phyloP scores from a whole-genome alignment of 2,329 filamentous ascomycete species.

The Calonectria montana region DNA sequence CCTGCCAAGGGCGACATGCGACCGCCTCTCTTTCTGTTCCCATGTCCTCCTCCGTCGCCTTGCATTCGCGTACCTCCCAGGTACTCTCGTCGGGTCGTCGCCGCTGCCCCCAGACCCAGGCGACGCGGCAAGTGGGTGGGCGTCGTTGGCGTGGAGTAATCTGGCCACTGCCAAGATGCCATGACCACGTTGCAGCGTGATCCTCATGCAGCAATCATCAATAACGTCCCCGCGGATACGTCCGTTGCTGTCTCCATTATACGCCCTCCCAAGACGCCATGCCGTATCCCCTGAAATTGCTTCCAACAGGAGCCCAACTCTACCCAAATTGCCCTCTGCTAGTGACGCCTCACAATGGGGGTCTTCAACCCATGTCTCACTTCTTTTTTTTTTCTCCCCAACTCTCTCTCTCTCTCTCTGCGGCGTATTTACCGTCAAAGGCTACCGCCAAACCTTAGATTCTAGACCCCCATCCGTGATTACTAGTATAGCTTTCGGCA shows the following conservation, averaged over 20 bases:
- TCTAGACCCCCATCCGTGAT: neutral
- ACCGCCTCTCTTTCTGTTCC: neutral
- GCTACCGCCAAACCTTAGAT: neutral
- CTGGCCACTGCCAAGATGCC: constrained; percentile 9
- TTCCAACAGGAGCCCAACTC: constrained; percentile 12
- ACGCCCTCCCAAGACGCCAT: neutral
- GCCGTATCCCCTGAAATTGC: neutral
- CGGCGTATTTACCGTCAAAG: neutral
- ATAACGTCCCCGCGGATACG: neutral
- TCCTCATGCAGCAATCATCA: constrained; percentile 8
- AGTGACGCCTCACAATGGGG: neutral
- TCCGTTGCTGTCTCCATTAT: constrained; percentile 3
- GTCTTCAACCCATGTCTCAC: neutral
- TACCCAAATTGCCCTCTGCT: neutral
- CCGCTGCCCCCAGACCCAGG: constrained; percentile 3
- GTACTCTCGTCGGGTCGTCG: constrained; percentile 25
- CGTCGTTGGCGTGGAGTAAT: constrained; percentile 15
- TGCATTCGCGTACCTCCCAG: constrained; percentile 1
- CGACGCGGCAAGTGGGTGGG: neutral
- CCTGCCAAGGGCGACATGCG: constrained; percentile 3
- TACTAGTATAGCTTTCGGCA: constrained; percentile 8
- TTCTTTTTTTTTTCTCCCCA: neutral
- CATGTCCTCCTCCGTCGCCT: neutral
- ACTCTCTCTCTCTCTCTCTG: neutral
- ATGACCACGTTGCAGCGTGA: constrained; percentile 11